Evolutionary conservation across 225 moss, liverwort and hornwort genomes (phyloP).

Genomic region (Pseudisothecium myosuroides): DNA sequence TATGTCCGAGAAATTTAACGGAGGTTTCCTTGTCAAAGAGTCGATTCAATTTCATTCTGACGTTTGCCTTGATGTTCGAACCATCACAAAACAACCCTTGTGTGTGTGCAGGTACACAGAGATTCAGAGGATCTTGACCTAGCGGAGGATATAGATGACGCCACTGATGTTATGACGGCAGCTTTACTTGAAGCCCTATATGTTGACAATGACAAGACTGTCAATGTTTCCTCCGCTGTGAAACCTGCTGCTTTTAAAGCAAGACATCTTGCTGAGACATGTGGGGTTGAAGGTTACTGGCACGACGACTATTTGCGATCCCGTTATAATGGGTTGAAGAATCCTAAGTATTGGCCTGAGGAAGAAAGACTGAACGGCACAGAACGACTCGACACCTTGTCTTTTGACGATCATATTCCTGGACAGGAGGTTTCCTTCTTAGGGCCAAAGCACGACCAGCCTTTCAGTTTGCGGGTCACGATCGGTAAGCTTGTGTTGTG

Average conservation of each 20-base stretch:
- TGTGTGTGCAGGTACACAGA: not conserved
- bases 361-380: not conserved
- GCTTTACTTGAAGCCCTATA: conserved; percentile 25
- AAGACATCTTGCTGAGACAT: not conserved
- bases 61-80: not conserved
- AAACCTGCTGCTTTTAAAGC: not conserved
- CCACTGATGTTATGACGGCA: conserved; percentile 19
- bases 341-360: not conserved
- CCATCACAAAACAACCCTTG: not conserved
- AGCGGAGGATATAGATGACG: not conserved
- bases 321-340: not conserved
- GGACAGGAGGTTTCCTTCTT: not conserved
- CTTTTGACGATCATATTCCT: not conserved
- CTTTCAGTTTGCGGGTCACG: not conserved
- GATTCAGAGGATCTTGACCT: not conserved
- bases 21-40: not conserved
- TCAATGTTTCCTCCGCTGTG: not conserved
- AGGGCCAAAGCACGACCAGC: not conserved
- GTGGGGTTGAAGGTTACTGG: not conserved
- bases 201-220: not conserved
- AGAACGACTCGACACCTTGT: not conserved
- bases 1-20: not conserved
- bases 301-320: not conserved
- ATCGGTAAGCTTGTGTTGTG: conserved; percentile 28
- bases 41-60: not conserved